These are phyloP conservation scores for Dillenia turbinata DNA, from an alignment of 164 flowering plant genomes.

Conservation along the genomic window DNA sequence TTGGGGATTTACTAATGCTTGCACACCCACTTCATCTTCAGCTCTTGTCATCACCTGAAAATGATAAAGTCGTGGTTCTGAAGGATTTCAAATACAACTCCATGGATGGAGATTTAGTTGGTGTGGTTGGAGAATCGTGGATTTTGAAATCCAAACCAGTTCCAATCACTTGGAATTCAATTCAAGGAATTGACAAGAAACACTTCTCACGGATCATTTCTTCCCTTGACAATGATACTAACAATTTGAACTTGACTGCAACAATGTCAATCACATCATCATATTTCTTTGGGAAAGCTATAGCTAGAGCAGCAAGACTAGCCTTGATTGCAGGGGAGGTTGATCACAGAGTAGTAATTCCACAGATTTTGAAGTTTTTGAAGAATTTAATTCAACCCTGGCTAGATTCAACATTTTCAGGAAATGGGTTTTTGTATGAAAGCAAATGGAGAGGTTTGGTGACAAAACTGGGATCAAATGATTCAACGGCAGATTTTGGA, in stretches of 20 bases:
- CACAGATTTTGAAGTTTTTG: constrained; percentile 49
- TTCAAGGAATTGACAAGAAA: constrained; percentile 47
- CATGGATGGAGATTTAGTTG: constrained; percentile 93
- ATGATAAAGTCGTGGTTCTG: constrained; percentile 31
- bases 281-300: constrained; percentile 82
- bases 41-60: constrained; percentile 26
- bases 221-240: constrained; percentile 61
- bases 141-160: constrained; percentile 47
- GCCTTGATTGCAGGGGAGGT: constrained; percentile 93
- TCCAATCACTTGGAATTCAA: constrained; percentile 83
- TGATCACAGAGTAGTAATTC: constrained; percentile 44
- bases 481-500: constrained; percentile 82
- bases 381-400: constrained; percentile 72
- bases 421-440: constrained; percentile 83
- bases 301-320: constrained; percentile 87
- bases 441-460: constrained; percentile 82
- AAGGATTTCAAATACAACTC: constrained; percentile 65
- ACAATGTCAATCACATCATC: constrained; percentile 55
- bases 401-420: constrained; percentile 67
- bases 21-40: constrained; percentile 82
- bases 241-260: constrained; percentile 27
- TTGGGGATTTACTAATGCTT: constrained; percentile 77
- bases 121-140: constrained; percentile 90
- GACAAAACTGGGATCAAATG: constrained; percentile 57
- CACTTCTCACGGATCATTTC: constrained; percentile 37